Base-by-base conservation (phyloP, 2,329 filamentous ascomycete species). In the Hymenotorrendiella dingleyae region DNA sequence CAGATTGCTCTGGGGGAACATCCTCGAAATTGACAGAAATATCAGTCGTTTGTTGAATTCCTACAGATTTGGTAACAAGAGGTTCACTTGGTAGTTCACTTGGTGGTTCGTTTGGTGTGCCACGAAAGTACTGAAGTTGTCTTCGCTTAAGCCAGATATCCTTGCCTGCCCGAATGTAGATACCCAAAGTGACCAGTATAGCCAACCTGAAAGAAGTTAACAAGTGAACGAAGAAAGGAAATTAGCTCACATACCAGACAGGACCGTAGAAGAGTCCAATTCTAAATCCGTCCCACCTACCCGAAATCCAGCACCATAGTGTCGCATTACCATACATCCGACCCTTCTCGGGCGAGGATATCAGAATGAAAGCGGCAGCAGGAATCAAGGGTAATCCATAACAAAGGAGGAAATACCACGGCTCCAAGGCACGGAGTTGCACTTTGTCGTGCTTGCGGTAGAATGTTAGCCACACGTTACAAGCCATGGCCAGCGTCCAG, bases 391-490 rank as follows among this genome's bases (percentile, higher is more conserved):
- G 84, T 3, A 87, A 48, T 0, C 86, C 86, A 48, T 93, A 93
- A 59, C 84, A 88, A 43, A 70, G 59, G 1, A 81, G 23, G 1
- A 87, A 60, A 51, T 93, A 93, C 44, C 74, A 80, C 34, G 81
- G 74, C 58, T 93, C 87, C 58, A 91, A 72, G 33, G 64, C 70
- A 9, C 78, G 78, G 11, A 93, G 67, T 40, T 75, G 72, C 4
- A 71, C 64, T 1, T 80, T 76, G 46, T 84, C 78, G 53, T 81
- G 90, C 49, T 84, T 84, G 55, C 71, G 72, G 62, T 88, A 89
- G 57, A 93, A 88, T 0, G 86, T 89, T 11, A 91, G 65, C 61
- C 87, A 87, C 39, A 93, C 86, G 59, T 93, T 94, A 53, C 82
- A 72, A 1, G 86, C 85, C 86, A 94, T 93, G 41, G 83, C 80